A percentile compares a stretch with the other conserved stretches of the same genome.
Evolutionary conservation across 139 green algal genomes (phyloP).

Genomic region (Volvox africanus): DNA sequence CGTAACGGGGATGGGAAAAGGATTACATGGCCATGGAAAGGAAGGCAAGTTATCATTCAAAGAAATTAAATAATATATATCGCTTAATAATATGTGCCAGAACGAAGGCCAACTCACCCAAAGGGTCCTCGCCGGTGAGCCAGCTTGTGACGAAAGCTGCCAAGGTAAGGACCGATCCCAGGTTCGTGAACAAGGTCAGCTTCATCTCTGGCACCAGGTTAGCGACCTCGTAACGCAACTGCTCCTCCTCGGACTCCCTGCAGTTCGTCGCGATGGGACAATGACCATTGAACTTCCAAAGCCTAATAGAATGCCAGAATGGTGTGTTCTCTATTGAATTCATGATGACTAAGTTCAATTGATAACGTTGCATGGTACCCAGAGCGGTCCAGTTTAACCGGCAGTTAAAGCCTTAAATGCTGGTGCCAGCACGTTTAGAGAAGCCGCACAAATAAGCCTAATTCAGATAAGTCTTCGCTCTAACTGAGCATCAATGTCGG

Average conservation of each 20-base stretch:
- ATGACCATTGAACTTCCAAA: not conserved
- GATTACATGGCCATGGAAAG: too few species aligned
- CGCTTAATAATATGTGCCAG: not conserved
- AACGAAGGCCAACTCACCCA: constrained; percentile 36
- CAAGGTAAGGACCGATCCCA: constrained; percentile 26
- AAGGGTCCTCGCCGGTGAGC: constrained; percentile 49
- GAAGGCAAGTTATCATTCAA: too few species aligned
- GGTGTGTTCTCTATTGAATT: not conserved
- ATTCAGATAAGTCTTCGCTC: too few species aligned
- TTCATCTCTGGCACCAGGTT: constrained; percentile 20
- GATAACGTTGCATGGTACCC: too few species aligned
- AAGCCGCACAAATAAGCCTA: too few species aligned
- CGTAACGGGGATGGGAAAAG: too few species aligned
- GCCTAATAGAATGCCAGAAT: not conserved
- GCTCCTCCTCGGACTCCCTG: constrained; percentile 33
- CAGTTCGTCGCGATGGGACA: too few species aligned
- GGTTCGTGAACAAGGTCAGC: constrained; percentile 56
- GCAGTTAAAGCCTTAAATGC: too few species aligned
- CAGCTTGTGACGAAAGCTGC: constrained; percentile 33
- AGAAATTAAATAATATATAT: too few species aligned
- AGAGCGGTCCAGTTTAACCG: too few species aligned
- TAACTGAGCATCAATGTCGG: not conserved
- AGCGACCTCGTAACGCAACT: constrained; percentile 25
- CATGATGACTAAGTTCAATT: too few species aligned
- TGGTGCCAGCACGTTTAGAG: too few species aligned